Evolutionary conservation across 2,329 filamentous ascomycete genomes (phyloP).

Genomic region (Sarocladium oryzae): DNA sequence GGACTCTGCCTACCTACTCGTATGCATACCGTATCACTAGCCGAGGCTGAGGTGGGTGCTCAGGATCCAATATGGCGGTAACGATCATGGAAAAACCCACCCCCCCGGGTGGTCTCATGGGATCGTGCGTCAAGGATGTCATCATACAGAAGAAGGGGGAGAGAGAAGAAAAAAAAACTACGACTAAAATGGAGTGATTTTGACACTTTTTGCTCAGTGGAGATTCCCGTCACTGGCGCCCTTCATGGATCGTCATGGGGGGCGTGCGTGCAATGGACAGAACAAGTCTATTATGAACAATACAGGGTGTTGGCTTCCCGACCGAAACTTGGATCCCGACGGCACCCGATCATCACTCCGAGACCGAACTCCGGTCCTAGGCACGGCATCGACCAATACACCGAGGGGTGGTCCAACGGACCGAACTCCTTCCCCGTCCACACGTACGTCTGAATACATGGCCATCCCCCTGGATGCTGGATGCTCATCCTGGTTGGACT

Average conservation of each 20-base stretch:
- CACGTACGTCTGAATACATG: constrained; percentile 29
- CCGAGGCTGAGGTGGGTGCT: neutral
- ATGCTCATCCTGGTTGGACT: constrained; percentile 26
- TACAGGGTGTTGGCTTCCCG: neutral
- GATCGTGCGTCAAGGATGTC: neutral
- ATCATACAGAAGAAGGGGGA: neutral
- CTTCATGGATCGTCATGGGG: neutral
- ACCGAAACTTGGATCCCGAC: neutral
- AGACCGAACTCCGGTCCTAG: constrained; percentile 4
- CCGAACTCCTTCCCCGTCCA: neutral
- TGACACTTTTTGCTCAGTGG: neutral
- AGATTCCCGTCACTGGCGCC: too few species aligned
- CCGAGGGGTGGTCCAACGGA: neutral
- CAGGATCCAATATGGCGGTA: neutral
- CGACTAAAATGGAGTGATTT: neutral
- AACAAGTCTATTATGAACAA: neutral
- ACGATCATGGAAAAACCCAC: too few species aligned
- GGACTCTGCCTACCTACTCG: too few species aligned
- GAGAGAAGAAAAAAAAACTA: neutral
- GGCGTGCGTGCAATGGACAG: too few species aligned
- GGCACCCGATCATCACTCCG: neutral
- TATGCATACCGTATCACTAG: neutral
- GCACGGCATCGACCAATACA: neutral
- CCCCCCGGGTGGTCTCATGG: too few species aligned
- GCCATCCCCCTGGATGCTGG: too few species aligned